A percentile compares a stretch with the other conserved stretches of the same genome.
Evolutionary conservation across 306 rosid genomes (phyloP).

Genomic region (Vigna hirtella): DNA sequence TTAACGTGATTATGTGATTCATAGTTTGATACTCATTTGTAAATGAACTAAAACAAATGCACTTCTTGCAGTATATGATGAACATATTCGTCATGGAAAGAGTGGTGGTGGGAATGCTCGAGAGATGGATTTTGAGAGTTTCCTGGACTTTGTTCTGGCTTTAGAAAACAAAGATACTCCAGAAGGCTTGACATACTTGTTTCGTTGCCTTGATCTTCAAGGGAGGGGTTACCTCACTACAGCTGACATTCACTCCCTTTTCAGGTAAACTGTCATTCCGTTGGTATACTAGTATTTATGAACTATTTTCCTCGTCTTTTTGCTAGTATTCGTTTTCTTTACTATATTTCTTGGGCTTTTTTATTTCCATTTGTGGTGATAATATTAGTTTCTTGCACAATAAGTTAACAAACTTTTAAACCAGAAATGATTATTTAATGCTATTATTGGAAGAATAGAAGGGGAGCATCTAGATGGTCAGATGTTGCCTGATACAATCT

Average conservation of each 20-base stretch:
- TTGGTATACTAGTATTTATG: slow-evolving; percentile 7
- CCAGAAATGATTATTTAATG: slow-evolving; percentile 32
- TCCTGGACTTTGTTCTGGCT: slow-evolving; percentile 94
- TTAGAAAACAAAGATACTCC: slow-evolving; percentile 98
- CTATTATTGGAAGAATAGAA: slow-evolving; percentile 78
- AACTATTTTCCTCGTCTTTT: slow-evolving; percentile 1
- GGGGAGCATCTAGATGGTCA: slow-evolving; percentile 80
- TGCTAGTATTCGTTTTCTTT: background rate
- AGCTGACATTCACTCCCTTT: slow-evolving; percentile 94
- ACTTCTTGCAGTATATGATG: slow-evolving; percentile 78
- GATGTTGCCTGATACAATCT: slow-evolving; percentile 90
- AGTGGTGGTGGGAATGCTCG: slow-evolving; percentile 76
- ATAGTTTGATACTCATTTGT: background rate
- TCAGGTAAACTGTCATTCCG: slow-evolving; percentile 66
- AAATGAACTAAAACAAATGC: slow-evolving; percentile 29
- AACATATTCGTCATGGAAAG: slow-evolving; percentile 88
- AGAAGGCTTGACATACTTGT: slow-evolving; percentile 94
- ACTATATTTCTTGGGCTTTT: slow-evolving; percentile 4
- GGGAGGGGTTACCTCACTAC: slow-evolving; percentile 95
- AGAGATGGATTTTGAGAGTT: slow-evolving; percentile 94
- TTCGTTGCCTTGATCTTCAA: slow-evolving; percentile 96
- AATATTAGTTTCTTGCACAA: background rate
- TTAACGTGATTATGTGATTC: background rate
- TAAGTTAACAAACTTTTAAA: slow-evolving; percentile 12
- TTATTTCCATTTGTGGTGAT: background rate